Evolutionary conservation across 176 grass and related monocot genomes (phyloP).

Genomic region (Oryza punctata): DNA sequence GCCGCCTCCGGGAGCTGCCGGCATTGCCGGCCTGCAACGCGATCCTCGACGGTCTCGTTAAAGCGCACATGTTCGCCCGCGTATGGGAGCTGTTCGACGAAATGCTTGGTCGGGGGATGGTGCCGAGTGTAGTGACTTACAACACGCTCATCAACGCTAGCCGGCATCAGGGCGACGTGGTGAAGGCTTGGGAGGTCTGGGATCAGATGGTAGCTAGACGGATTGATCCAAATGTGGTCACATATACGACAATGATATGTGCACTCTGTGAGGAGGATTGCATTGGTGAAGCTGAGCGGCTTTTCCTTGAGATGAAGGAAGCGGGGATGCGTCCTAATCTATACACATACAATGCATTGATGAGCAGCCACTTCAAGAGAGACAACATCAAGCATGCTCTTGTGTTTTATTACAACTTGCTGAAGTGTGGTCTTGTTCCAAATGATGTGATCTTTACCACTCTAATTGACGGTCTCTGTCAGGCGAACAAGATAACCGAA

Average conservation of each 20-base stretch:
- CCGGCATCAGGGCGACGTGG: constrained; percentile 33
- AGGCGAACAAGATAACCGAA: constrained; percentile 31
- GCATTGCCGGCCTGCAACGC: constrained; percentile 46
- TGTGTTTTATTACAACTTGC: constrained; percentile 43
- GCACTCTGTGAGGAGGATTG: constrained; percentile 45
- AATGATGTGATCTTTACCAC: constrained; percentile 52
- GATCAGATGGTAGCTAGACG: constrained; percentile 38
- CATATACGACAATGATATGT: constrained; percentile 56
- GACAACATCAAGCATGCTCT: constrained; percentile 22
- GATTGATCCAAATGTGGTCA: constrained; percentile 50
- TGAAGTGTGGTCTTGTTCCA: constrained; percentile 44
- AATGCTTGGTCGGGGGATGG: constrained; percentile 48
- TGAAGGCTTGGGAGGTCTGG: constrained; percentile 47
- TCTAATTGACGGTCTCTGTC: constrained; percentile 53
- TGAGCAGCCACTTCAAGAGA: constrained; percentile 42
- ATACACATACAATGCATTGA: constrained; percentile 58
- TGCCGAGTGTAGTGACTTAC: constrained; percentile 53
- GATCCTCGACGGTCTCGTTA: constrained; percentile 44
- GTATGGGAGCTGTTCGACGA: constrained; percentile 54
- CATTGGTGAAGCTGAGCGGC: constrained; percentile 26
- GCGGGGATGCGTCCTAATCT: constrained; percentile 46
- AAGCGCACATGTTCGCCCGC: constrained; percentile 19
- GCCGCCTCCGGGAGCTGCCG: constrained; percentile 32
- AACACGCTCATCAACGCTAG: constrained; percentile 58
- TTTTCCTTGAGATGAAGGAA: constrained; percentile 51